Evolutionary conservation across 345 rosid species (phyloP).

Genomic region (Brassica juncea): DNA sequence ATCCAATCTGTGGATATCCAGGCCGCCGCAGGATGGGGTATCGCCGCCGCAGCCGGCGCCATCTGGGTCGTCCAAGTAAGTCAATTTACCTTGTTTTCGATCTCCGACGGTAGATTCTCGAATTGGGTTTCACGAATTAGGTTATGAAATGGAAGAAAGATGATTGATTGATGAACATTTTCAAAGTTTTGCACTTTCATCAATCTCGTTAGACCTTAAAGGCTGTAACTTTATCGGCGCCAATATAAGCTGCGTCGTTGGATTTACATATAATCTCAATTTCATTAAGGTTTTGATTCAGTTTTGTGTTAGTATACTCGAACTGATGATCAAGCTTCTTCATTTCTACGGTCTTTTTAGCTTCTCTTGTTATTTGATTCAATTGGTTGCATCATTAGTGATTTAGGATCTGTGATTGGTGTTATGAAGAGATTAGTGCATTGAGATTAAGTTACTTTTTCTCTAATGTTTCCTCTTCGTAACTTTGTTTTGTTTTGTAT

Average conservation of each 20-base stretch:
- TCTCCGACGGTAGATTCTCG: neutral
- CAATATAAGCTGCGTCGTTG: slow-evolving; percentile 3
- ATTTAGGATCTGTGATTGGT: slow-evolving; percentile 14
- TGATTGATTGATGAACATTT: neutral
- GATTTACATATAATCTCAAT: neutral
- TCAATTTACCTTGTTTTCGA: neutral
- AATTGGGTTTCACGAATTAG: slow-evolving; percentile 5
- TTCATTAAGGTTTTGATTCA: slow-evolving; percentile 1
- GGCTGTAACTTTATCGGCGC: neutral
- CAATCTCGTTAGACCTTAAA: neutral
- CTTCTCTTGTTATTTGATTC: neutral
- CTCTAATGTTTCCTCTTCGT: neutral
- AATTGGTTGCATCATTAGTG: neutral
- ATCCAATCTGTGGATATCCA: slow-evolving; percentile 63
- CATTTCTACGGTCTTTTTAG: neutral
- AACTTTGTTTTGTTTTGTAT: neutral
- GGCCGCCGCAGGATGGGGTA: slow-evolving; percentile 83
- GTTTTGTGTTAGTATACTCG: neutral
- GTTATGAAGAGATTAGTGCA: neutral
- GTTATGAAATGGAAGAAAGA: neutral
- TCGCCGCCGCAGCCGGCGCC: slow-evolving; percentile 72
- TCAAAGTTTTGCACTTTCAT: neutral
- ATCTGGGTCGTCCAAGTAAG: slow-evolving; percentile 75
- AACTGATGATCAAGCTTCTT: slow-evolving; percentile 5
- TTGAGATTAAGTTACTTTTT: neutral